Conservation (phyloP, 2,329 filamentous ascomycete genomes). For the Monosporascus ibericus region DNA sequence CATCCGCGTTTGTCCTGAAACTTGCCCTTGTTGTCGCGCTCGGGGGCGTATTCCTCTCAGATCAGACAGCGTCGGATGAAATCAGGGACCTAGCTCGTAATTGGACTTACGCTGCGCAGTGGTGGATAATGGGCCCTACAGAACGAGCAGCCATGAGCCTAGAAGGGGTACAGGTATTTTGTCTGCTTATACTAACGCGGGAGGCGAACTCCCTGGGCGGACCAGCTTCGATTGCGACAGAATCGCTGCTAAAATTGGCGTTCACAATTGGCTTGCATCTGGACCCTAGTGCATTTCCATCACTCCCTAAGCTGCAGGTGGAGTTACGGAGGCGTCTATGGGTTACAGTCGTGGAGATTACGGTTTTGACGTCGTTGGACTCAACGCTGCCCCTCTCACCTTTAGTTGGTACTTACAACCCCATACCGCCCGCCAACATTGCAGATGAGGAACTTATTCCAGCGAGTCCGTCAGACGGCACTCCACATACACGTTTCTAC, state of each 20-base stretch:
- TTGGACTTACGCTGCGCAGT: constrained; percentile 22
- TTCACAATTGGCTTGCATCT: constrained; percentile 26
- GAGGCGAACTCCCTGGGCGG: constrained; percentile 17
- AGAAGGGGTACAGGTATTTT: constrained; percentile 20
- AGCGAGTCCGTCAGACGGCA: background rate
- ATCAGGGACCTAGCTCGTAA: constrained; percentile 18
- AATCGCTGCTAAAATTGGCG: constrained; percentile 22
- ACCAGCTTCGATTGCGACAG: constrained; percentile 19
- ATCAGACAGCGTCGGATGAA: constrained; percentile 8
- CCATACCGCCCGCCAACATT: constrained; percentile 13
- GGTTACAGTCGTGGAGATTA: constrained; percentile 21
- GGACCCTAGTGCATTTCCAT: constrained; percentile 14
- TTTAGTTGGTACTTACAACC: constrained; percentile 9
- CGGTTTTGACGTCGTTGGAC: constrained; percentile 17
- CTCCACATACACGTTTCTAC: background rate
- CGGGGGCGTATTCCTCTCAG: constrained; percentile 15
- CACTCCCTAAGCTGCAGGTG: constrained; percentile 15
- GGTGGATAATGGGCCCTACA: constrained; percentile 21
- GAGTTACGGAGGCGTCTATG: constrained; percentile 24
- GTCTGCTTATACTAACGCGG: constrained; percentile 17
- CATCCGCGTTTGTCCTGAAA: constrained; percentile 11
- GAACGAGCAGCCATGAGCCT: constrained; percentile 17
- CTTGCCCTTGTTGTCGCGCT: constrained; percentile 19
- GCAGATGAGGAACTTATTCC: constrained; percentile 10
- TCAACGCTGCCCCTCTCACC: constrained; percentile 14